Evolutionary conservation across 2,329 filamentous ascomycete genomes (phyloP).

Genomic region (Xylariaceae sp.): DNA sequence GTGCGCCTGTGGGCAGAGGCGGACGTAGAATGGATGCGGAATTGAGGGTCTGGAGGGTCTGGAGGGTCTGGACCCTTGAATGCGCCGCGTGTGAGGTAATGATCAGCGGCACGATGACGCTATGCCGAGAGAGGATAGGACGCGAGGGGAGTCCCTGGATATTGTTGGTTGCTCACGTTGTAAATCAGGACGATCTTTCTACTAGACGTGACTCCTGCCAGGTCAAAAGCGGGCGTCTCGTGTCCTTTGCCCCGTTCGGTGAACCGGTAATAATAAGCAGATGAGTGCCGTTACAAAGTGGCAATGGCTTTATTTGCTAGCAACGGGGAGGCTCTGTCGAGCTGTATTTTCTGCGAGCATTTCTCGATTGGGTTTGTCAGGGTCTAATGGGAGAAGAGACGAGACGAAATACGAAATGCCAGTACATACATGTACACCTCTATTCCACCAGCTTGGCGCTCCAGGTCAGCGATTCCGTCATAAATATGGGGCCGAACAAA

Average conservation of each 20-base stretch:
- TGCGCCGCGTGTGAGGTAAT: slow-evolving; percentile 24
- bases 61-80: slow-evolving; percentile 28
- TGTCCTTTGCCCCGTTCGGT: not conserved
- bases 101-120: slow-evolving; percentile 31
- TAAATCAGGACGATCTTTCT: slow-evolving; percentile 4
- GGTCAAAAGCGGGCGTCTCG: too few species aligned
- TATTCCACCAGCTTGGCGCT: too few species aligned
- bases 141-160: slow-evolving; percentile 15
- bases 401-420: too few species aligned
- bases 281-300: too few species aligned
- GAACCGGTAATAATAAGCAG: not conserved
- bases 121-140: slow-evolving; percentile 25
- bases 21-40: slow-evolving; percentile 16
- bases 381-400: too few species aligned
- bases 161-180: slow-evolving; percentile 5
- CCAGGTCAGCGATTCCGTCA: too few species aligned
- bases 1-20: slow-evolving; percentile 14
- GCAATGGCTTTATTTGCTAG: too few species aligned
- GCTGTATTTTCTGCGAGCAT: too few species aligned
- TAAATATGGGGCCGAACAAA: too few species aligned
- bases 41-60: slow-evolving; percentile 22
- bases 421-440: too few species aligned
- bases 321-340: too few species aligned
- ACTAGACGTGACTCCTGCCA: not conserved
- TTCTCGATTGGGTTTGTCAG: too few species aligned